Evolutionary conservation across 164 flowering plant genomes (phyloP), one percentile per base, ranked within the genome.

Genomic region (Dillenia suffruticosa): DNA sequence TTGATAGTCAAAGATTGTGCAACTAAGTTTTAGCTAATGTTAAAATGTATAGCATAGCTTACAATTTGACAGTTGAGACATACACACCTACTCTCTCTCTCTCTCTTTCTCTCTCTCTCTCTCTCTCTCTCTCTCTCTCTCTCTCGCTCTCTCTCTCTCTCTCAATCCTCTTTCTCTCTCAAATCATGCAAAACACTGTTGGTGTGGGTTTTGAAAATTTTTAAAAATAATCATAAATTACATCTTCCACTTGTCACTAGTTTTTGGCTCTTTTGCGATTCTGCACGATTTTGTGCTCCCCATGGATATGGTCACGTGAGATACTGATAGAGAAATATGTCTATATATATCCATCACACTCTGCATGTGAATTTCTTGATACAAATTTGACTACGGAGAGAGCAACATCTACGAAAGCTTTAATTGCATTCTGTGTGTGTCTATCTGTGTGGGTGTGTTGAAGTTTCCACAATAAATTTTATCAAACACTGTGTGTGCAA

Each of bases 251-350:
- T 76, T 77, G 72, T 63, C 58, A 46, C 57, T 44, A 51, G 60
- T 63, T 70, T 54, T 74, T 71, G 76, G 74, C 70, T 71, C 68
- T 69, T 73, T 69, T 68, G 56, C 58, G 80, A 76, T 78, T 78
- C 69, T 64, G 53, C 63, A 61, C 51, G 81, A 70, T 77, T 65
- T 75, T 69, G 64, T 81, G 84, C 75, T 64, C 72, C 82, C 81
- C 72, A 70, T 70, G 67, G 61, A 43, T 65, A 32, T 78, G 62
- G 2, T 43, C 64, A 64, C 58, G 63, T 68, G 54, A 54, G 49
- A 26, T 17, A 24, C 7, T 10, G 26, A 11, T 10, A 12, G 8
- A 46, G 12, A 9, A 14, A 15, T 58, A 10, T 58, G 10, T 16
- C 9, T 12, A 19, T 58, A 16, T 16, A 17, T 12, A 19, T 46